Evolutionary conservation across 768 basidiomycete species (phyloP).

Genomic region (Imleria badia): DNA sequence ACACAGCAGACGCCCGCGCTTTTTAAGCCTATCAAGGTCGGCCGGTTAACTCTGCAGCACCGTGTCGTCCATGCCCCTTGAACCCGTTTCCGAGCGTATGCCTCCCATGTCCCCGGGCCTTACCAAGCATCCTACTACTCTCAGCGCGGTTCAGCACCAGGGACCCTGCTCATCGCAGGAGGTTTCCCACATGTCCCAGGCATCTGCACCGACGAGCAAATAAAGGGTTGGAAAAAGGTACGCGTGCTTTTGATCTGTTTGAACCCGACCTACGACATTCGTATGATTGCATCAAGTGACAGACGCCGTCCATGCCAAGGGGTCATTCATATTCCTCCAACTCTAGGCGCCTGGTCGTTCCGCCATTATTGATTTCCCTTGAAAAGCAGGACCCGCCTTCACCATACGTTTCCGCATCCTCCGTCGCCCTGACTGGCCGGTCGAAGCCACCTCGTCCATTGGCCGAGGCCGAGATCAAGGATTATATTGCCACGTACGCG

Average conservation of each 20-base stretch:
- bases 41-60: slow-evolving; percentile 42
- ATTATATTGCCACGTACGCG: slow-evolving; percentile 28
- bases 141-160: slow-evolving; percentile 46
- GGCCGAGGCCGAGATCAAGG: slow-evolving; percentile 33
- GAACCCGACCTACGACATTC: too few species aligned
- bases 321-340: too few species aligned
- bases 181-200: background rate
- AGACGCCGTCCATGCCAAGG: too few species aligned
- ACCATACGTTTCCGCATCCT: slow-evolving; percentile 35
- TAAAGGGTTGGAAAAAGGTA: slow-evolving; percentile 26
- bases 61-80: slow-evolving; percentile 54
- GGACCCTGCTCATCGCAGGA: slow-evolving; percentile 47
- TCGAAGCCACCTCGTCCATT: slow-evolving; percentile 17
- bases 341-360: slow-evolving; percentile 26
- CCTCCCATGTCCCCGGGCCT: slow-evolving; percentile 35
- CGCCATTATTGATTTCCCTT: slow-evolving; percentile 36
- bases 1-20: slow-evolving; percentile 24
- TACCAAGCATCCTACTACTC: slow-evolving; percentile 44
- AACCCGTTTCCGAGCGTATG: slow-evolving; percentile 44
- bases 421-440: slow-evolving; percentile 21
- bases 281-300: too few species aligned
- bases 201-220: background rate
- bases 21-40: slow-evolving; percentile 47
- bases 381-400: slow-evolving; percentile 34
- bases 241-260: too few species aligned